Conservation (phyloP, 164 flowering plant genomes). For the Cinnamomum chago region DNA sequence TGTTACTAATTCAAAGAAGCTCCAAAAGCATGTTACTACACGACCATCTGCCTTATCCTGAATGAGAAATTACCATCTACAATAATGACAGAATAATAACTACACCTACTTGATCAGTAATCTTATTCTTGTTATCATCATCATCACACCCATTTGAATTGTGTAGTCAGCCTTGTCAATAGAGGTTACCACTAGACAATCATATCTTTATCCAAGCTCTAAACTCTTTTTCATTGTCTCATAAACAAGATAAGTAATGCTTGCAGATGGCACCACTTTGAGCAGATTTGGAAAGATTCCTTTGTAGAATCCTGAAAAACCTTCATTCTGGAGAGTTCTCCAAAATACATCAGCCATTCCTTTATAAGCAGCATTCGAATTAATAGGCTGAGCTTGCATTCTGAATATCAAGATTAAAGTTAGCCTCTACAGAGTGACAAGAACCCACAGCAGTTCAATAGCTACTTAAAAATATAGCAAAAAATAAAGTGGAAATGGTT, state of each 20-base stretch:
- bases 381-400: constrained; percentile 74
- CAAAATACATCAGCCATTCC: constrained; percentile 83
- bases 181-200: constrained; percentile 12
- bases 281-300: constrained; percentile 91
- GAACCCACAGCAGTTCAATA: background rate
- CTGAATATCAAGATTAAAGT: constrained; percentile 31
- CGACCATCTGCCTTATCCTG: constrained; percentile 19
- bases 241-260: constrained; percentile 88
- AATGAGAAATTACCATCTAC: constrained; percentile 11
- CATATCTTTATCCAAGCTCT: constrained; percentile 44
- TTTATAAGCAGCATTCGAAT: constrained; percentile 34
- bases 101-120: constrained; percentile 19
- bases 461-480: background rate
- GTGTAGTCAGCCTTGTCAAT: constrained; percentile 22
- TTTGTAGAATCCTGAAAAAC: constrained; percentile 76
- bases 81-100: constrained; percentile 15
- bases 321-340: constrained; percentile 68
- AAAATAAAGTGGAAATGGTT: background rate
- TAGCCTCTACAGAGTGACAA: constrained; percentile 4
- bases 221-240: constrained; percentile 85
- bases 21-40: constrained; percentile 16
- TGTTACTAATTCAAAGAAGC: constrained; percentile 11
- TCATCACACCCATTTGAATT: constrained; percentile 18
- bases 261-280: constrained; percentile 90
- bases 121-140: constrained; percentile 28